Evolutionary conservation across 1,284 basidiomycete genomes (phyloP).

Genomic region (Bjerkandera adusta): DNA sequence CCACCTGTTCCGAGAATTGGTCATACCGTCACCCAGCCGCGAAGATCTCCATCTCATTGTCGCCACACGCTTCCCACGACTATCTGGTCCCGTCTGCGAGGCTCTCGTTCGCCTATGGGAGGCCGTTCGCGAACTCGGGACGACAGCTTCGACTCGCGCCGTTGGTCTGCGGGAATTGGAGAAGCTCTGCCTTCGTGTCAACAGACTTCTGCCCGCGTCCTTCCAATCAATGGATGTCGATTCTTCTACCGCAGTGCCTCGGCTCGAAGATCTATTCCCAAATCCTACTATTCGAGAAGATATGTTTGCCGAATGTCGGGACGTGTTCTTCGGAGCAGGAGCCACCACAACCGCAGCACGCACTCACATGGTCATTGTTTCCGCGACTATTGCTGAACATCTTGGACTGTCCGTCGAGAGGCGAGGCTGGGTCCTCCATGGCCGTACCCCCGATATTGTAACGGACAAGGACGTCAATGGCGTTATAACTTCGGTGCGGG

Average conservation of each 20-base stretch:
- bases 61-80: slow-evolving; percentile 58
- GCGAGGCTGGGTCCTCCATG: slow-evolving; percentile 50
- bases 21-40: slow-evolving; percentile 55
- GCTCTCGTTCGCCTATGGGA: slow-evolving; percentile 67
- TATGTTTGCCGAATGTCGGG: slow-evolving; percentile 86
- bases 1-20: slow-evolving; percentile 79
- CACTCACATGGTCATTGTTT: slow-evolving; percentile 48
- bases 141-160: slow-evolving; percentile 50
- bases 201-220: slow-evolving; percentile 54
- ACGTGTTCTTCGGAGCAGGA: slow-evolving; percentile 88
- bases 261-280: slow-evolving; percentile 51
- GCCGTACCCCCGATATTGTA: slow-evolving; percentile 68
- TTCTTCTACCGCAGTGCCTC: slow-evolving; percentile 25
- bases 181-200: slow-evolving; percentile 82
- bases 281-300: slow-evolving; percentile 86
- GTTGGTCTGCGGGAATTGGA: slow-evolving; percentile 86
- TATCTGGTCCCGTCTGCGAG: slow-evolving; percentile 47
- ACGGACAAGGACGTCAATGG: slow-evolving; percentile 68
- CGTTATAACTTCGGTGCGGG: slow-evolving; percentile 46
- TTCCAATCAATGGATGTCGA: slow-evolving; percentile 46
- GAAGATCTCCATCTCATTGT: slow-evolving; percentile 75
- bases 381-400: slow-evolving; percentile 55
- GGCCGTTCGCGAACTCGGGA: slow-evolving; percentile 45
- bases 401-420: slow-evolving; percentile 68
- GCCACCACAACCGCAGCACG: slow-evolving; percentile 51